Evolutionary conservation across 306 rosid species (phyloP), one percentile per base, ranked within the genome.

Genomic region (Hylodesmum podocarpum): DNA sequence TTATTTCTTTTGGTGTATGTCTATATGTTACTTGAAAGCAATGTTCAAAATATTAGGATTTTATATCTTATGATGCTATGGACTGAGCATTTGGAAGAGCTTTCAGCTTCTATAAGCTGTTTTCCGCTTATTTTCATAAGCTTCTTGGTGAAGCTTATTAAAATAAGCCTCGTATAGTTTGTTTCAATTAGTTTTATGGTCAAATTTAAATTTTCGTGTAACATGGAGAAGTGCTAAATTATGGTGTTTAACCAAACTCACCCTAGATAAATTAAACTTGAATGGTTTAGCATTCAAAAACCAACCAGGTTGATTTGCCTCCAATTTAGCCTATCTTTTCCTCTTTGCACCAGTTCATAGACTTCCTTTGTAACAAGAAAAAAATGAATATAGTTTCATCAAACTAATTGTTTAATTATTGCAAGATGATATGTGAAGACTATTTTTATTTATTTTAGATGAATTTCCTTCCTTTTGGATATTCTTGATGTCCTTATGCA

Each of bases 1-100:
- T 55, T 34, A 36, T 44, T 57, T 58, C 62, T 25, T 14, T 58
- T 58, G 18, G 33, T 59, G 2, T 27, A 18, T 57, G 33, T 54
- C 37, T 25, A 75, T 74, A 18, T 73, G 27, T 80, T 85, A 85
- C 79, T 81, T 40, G 25, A 66, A 75, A 37, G 27, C 46, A 40
- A 14, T 81, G 44, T 77, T 43, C 40, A 34, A 76, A 61, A 22
- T 71, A 29, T 49, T 66, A 64, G 61, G 34, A 12, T 47, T 28
- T 62, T 61, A 44, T 64, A 63, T 74, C 40, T 61, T 62, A 40
- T 24, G 54, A 44, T 68, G 63, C 53, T 34, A 3, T 27, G 11
- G 5, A 13, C 0, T 18, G 65, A n/a, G 36, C 12, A 14, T 5
- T 28, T 58, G 39, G 40, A 58, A 58, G 13, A 29, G 22, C 28